A percentile compares a stretch with the other conserved stretches of the same genome.
Evolutionary conservation across 2,329 filamentous ascomycete genomes (phyloP).

Genomic region (Cladophialophora exuberans): DNA sequence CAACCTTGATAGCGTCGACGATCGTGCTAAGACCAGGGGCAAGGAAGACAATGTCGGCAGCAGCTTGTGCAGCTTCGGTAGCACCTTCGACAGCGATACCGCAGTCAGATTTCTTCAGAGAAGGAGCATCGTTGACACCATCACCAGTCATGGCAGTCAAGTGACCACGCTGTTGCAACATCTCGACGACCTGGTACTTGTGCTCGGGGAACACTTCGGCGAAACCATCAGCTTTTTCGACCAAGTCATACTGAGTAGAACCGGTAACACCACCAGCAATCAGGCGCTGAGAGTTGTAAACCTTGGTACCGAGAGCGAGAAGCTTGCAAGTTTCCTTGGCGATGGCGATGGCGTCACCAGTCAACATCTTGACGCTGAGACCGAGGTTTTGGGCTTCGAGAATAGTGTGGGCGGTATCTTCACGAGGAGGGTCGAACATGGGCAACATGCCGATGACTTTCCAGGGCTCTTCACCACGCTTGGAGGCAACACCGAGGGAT

Average conservation of each 20-base stretch:
- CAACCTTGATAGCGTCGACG: constrained; percentile 73
- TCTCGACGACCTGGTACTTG: constrained; percentile 77
- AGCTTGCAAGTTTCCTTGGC: constrained; percentile 84
- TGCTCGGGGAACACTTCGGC: constrained; percentile 76
- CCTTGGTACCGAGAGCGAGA: constrained; percentile 77
- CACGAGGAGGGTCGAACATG: constrained; percentile 79
- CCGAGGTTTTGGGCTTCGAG: constrained; percentile 75
- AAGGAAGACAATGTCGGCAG: constrained; percentile 75
- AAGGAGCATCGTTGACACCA: constrained; percentile 75
- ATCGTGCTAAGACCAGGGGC: constrained; percentile 73
- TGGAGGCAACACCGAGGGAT: constrained; percentile 76
- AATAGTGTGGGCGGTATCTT: constrained; percentile 78
- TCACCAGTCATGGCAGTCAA: constrained; percentile 78
- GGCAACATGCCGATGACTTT: constrained; percentile 75
- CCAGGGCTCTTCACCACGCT: constrained; percentile 76
- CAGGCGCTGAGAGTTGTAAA: constrained; percentile 78
- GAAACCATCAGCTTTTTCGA: constrained; percentile 74
- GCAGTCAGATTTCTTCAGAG: constrained; percentile 74
- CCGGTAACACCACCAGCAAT: constrained; percentile 76
- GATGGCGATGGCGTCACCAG: constrained; percentile 78
- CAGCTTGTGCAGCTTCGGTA: constrained; percentile 72
- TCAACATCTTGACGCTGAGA: constrained; percentile 80
- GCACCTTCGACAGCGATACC: constrained; percentile 75
- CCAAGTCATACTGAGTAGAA: constrained; percentile 74
- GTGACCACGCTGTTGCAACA: constrained; percentile 73